Conservation (phyloP, 345 rosid species). For the Boechera retrofracta region DNA sequence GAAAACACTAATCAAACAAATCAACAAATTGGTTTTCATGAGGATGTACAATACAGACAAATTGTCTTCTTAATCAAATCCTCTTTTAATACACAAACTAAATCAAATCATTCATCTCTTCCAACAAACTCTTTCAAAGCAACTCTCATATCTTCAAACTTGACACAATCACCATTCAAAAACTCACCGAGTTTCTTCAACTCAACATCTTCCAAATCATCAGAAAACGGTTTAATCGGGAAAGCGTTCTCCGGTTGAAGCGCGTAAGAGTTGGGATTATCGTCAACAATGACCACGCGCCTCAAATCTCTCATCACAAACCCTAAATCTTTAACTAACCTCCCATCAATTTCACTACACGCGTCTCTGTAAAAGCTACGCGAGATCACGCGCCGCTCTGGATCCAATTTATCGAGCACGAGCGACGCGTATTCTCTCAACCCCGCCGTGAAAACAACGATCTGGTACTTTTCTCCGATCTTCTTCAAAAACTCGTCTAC, state of each 20-base stretch:
- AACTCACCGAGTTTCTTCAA: slow-evolving; percentile 60
- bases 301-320: slow-evolving; percentile 66
- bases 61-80: slow-evolving; percentile 24
- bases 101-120: slow-evolving; percentile 14
- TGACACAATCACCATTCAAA: slow-evolving; percentile 54
- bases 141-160: slow-evolving; percentile 71
- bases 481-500: slow-evolving; percentile 67
- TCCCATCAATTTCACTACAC: slow-evolving; percentile 71
- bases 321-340: slow-evolving; percentile 76
- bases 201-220: slow-evolving; percentile 62
- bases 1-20: slow-evolving; percentile 11
- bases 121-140: slow-evolving; percentile 61
- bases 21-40: slow-evolving; percentile 20
- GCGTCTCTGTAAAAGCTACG: slow-evolving; percentile 77
- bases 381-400: slow-evolving; percentile 55
- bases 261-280: slow-evolving; percentile 73
- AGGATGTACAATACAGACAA: slow-evolving; percentile 22
- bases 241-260: slow-evolving; percentile 84
- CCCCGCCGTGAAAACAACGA: slow-evolving; percentile 96
- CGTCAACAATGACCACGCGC: slow-evolving; percentile 76
- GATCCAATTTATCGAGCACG: slow-evolving; percentile 72
- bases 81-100: slow-evolving; percentile 25
- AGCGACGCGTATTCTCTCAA: slow-evolving; percentile 73
- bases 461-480: slow-evolving; percentile 60
- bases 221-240: slow-evolving; percentile 68